Conservation (phyloP, 192 early-diverging fungal species). For the Backusella circina region DNA sequence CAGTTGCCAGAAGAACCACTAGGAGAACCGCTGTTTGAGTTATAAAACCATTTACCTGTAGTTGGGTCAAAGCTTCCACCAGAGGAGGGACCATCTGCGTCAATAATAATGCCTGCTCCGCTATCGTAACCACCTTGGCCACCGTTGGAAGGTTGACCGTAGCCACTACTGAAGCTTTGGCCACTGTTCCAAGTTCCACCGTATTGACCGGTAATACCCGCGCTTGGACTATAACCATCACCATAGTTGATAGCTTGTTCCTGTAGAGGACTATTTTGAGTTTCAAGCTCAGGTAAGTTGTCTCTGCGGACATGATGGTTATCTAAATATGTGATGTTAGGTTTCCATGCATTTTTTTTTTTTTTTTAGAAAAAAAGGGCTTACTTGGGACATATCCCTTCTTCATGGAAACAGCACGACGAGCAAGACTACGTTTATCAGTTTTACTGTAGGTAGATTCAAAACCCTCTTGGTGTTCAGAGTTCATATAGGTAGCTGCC, state of each 20-base stretch:
- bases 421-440: neutral
- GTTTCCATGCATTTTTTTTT: too few relatives aligned
- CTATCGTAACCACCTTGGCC: neutral
- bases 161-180: too few relatives aligned
- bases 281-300: neutral
- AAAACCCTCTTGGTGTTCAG: neutral
- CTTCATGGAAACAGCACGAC: neutral
- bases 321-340: neutral
- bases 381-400: neutral
- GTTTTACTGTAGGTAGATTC: neutral
- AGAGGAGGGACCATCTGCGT: neutral
- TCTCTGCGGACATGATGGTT: neutral
- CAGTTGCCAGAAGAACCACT: too few relatives aligned
- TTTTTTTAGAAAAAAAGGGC: neutral
- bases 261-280: neutral
- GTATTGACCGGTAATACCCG: neutral
- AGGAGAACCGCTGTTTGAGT: neutral
- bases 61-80: neutral
- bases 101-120: neutral
- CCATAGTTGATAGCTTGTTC: neutral
- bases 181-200: too few relatives aligned
- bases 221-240: neutral
- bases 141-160: neutral
- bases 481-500: neutral
- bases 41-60: neutral